These are phyloP conservation scores for Elaphomyces granulatus DNA, from an alignment of 495 filamentous ascomycete species.

Conservation along the genomic window DNA sequence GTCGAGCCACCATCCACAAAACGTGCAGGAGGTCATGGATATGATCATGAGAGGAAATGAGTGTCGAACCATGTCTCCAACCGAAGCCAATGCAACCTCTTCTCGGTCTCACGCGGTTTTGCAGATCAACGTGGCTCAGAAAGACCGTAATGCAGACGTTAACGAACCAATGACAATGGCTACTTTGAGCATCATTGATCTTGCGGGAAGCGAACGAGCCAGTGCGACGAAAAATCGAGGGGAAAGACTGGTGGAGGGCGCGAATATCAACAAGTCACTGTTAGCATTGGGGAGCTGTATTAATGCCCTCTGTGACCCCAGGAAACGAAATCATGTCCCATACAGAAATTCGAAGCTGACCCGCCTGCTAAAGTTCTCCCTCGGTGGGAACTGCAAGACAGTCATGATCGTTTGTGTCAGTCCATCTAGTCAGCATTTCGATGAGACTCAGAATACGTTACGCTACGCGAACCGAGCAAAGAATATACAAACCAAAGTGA, in stretches of 20 bases:
- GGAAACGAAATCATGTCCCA: constrained; percentile 86
- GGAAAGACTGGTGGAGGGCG: constrained; percentile 80
- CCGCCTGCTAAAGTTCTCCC: constrained; percentile 86
- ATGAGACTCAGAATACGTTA: constrained; percentile 96
- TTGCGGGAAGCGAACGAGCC: constrained; percentile 90
- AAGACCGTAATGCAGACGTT: constrained; percentile 82
- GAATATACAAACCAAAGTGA: constrained; percentile 99
- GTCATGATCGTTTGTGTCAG: constrained; percentile 99
- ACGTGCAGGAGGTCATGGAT: constrained; percentile 93
- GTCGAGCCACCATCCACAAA: constrained; percentile 78
- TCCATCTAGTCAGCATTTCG: constrained; percentile 91
- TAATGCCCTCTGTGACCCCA: constrained; percentile 91
- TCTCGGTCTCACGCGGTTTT: constrained; percentile 97
- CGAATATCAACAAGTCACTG: constrained; percentile 98
- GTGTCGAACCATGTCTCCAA: constrained; percentile 89
- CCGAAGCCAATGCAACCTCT: constrained; percentile 93
- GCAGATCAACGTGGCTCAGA: constrained; percentile 90
- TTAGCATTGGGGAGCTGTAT: constrained; percentile 95
- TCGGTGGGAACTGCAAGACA: constrained; percentile 95
- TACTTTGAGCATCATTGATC: constrained; percentile 93
- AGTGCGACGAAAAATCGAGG: constrained; percentile 96
- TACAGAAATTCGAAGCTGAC: constrained; percentile 98
- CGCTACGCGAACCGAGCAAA: constrained; percentile 97
- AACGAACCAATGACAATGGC: constrained; percentile 97
- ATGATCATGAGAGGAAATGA: constrained; percentile 97